Base-by-base conservation (phyloP, 495 filamentous ascomycete genomes). In the Penicillium samsonianum region DNA sequence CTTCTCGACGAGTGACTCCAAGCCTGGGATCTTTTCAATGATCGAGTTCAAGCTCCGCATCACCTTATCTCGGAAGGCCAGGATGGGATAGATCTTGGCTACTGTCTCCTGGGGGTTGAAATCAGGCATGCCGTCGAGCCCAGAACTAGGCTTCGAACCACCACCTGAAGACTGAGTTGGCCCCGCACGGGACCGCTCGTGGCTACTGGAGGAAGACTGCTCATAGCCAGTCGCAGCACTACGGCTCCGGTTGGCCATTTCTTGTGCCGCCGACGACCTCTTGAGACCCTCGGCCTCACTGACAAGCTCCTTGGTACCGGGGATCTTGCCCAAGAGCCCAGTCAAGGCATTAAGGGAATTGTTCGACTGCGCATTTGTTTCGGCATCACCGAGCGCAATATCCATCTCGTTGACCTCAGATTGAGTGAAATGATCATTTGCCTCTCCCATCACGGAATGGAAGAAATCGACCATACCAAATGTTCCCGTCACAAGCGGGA, bases 381-480 rank as follows among this genome's bases (percentile, higher is more conserved):
- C 71, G 2, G 87, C 87, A 56, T 85, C 77, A 2, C 79, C 76
- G 25, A 98, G 83, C 9, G 87, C 89, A 28, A 81, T 73, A 63
- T 97, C 87, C 68, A 97, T 84, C 67, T 98, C 86, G 44, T 96
- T 90, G 48, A 98, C 85, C 72, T 98, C 94, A 16, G 90, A 90
- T 68, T 98, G 94, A 5, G 92, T 92, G 73, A 98, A 92, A 65
- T 96, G 91, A 67, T 98, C 94, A 19, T 85, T 95, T 22, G 92
- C 93, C 69, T 98, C 94, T 35, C 94, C 94, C 8, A 97, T 79
- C n/a, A 98, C 91, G 1, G 90, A 96, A 71, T 98, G 94, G 66
- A 97, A 80, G 72, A 98, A 98, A 63, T 98, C 94, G 22, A 97
- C 93, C 61, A 86, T 91, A 17, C 94, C 94, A 73, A 98, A 95